A percentile compares a stretch with the other conserved stretches of the same genome.
These are phyloP conservation scores for Helicostylum pulchrum DNA, from an alignment of 192 early-diverging fungal genomes.

Conservation along the genomic window DNA sequence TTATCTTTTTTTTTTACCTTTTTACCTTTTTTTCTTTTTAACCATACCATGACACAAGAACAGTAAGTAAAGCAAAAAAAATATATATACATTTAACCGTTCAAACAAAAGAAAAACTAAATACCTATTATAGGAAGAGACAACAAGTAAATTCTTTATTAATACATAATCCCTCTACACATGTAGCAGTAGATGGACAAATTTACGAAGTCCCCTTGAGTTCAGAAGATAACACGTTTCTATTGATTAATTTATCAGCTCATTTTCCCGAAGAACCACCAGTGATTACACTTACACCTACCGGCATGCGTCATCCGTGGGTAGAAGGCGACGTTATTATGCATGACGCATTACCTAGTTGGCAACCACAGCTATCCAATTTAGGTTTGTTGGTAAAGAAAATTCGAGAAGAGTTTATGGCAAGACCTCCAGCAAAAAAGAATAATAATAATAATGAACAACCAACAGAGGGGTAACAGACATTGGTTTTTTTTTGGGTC, in stretches of 20 bases:
- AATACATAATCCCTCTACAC: constrained; percentile 23
- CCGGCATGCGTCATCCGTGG: constrained; percentile 52
- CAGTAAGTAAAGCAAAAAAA: no score
- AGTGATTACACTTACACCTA: constrained; percentile 46
- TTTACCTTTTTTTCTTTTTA: no score
- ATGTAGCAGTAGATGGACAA: constrained; percentile 23
- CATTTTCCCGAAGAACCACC: constrained; percentile 54
- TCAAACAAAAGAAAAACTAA: background rate
- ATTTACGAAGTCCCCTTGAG: constrained; percentile 29
- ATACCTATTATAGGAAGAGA: constrained; percentile 15
- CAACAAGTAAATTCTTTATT: constrained; percentile 37
- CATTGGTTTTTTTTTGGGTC: background rate
- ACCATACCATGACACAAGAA: no score
- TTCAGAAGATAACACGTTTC: constrained; percentile 19
- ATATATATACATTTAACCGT: no score
- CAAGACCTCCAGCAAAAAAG: constrained; percentile 33
- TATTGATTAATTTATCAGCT: constrained; percentile 45
- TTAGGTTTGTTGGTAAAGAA: constrained; percentile 54
- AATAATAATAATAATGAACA: background rate
- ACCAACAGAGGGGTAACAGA: background rate
- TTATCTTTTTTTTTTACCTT: no score
- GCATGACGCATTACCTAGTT: constrained; percentile 40
- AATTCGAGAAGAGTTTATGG: constrained; percentile 46
- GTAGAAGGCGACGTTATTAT: constrained; percentile 46
- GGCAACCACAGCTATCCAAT: constrained; percentile 34